A percentile compares a stretch with the other conserved stretches of the same genome.
phyloP scores from a whole-genome alignment of 495 filamentous ascomycete species.

The Alectoria sarmentosa region DNA sequence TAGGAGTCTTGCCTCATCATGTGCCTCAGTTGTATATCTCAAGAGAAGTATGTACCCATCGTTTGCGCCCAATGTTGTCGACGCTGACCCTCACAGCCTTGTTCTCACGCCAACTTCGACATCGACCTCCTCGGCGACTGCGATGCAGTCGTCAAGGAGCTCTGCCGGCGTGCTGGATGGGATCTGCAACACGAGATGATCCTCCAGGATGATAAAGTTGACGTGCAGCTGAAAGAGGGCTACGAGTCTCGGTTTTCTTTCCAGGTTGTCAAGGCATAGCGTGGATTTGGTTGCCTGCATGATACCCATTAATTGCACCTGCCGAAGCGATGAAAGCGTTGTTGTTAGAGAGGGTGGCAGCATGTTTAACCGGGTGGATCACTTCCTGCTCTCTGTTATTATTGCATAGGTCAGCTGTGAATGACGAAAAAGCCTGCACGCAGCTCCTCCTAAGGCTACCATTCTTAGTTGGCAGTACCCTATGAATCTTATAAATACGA shows the following conservation, averaged over 20 bases:
- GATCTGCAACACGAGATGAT: slow-evolving; percentile 85
- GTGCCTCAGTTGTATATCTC: slow-evolving; percentile 95
- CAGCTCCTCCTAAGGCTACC: no score
- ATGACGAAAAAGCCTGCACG: no score
- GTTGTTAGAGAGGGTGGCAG: not conserved
- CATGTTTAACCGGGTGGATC: not conserved
- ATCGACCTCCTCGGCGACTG: slow-evolving; percentile 91
- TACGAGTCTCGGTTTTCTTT: slow-evolving; percentile 60
- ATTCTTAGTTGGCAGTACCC: no score
- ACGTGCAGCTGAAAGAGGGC: slow-evolving; percentile 51
- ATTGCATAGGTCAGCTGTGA: not conserved
- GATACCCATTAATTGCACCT: slow-evolving; percentile 11
- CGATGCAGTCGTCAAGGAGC: slow-evolving; percentile 83
- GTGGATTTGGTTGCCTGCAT: slow-evolving; percentile 6
- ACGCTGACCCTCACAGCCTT: slow-evolving; percentile 44
- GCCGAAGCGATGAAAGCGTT: not conserved
- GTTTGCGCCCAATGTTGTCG: not conserved
- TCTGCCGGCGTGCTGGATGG: slow-evolving; percentile 82
- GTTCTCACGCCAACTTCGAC: slow-evolving; percentile 87
- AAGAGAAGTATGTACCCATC: slow-evolving; percentile 51
- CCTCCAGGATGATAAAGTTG: slow-evolving; percentile 54
- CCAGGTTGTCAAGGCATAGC: slow-evolving; percentile 34
- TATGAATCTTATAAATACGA: no score
- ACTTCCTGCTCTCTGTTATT: not conserved
- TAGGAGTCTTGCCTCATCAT: slow-evolving; percentile 64